Base-by-base conservation (phyloP, 768 basidiomycete species). In the Pholiota microspora region DNA sequence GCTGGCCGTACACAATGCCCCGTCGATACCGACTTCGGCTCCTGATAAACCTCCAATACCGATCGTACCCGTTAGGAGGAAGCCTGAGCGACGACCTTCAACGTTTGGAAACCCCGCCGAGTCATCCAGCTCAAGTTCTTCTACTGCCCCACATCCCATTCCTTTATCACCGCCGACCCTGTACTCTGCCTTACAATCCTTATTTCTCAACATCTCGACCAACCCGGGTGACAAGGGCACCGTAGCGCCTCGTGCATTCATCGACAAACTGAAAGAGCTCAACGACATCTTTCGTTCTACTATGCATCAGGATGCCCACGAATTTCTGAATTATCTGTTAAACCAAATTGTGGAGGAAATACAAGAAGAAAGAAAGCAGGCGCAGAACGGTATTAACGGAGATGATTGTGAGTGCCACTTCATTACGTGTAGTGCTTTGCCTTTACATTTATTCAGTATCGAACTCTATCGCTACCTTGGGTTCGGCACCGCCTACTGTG, bases 231-330 rank as follows among this genome's bases (percentile, higher is more conserved):
- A 88, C 67, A 85, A 86, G 65, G 96, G 96, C 55, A 90, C 90
- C 7, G 82, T 98, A 36, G 82, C 93, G 1, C 97, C 97, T 1
- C 84, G 88, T 53, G 89, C 89, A 21, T 92, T 99, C 71, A 88
- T 99, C 67, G 87, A 93, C 65, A 96, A 96, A 67, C 81, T 98
- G 62, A 92, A 92, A 71, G 86, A 94, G 64, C 78, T 92, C 63
- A 98, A 98, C 70, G 92, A 94, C 63, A 77, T 88, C 44, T 99
- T 98, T 66, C 81, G 93, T 45, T 86, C 86, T 32, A 88, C 90
- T 13, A 89, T 90, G 82, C 97, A 99, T 68, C 97, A 99, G 68
- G 97, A 99, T 69, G 97, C 97, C 2, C 97, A 98, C 72, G 97
- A 99, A 71, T 98, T 99, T 70, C 77, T 98, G 36, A 97, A 95